A percentile compares a stretch with the other conserved stretches of the same genome.
These are phyloP conservation scores for Trichosporon faecale DNA, from an alignment of 1,284 basidiomycete genomes.

Conservation along the genomic window DNA sequence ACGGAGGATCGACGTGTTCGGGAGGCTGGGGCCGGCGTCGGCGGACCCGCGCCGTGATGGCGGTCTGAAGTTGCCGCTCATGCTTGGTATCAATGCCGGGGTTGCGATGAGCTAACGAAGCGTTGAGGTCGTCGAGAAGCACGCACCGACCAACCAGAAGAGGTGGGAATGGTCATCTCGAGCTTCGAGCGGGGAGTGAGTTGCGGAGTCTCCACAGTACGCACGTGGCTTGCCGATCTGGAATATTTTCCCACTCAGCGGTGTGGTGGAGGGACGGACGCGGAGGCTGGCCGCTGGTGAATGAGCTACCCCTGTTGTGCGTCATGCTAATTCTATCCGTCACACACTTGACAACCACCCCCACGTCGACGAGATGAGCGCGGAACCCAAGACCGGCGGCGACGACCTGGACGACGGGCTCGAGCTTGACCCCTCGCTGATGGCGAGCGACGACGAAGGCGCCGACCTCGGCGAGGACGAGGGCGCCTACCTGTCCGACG, in stretches of 20 bases:
- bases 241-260: neutral
- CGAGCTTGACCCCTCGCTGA: constrained; percentile 36
- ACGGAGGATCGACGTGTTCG: constrained; percentile 29
- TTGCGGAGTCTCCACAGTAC: neutral
- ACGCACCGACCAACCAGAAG: neutral
- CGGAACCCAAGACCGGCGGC: constrained; percentile 28
- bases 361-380: constrained; percentile 12
- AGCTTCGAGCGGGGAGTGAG: neutral
- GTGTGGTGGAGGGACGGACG: neutral
- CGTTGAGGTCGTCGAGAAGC: neutral
- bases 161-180: neutral
- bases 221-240: neutral
- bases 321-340: neutral
- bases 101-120: too few species aligned
- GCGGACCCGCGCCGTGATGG: neutral
- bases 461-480: constrained; percentile 19
- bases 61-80: neutral
- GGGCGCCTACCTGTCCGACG: constrained; percentile 22
- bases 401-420: constrained; percentile 50
- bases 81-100: neutral
- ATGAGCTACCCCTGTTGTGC: neutral
- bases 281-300: neutral
- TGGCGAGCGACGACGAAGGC: constrained; percentile 26
- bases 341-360: neutral
- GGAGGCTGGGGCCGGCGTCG: constrained; percentile 2